Evolutionary conservation across 2,329 filamentous ascomycete species (phyloP).

Genomic region (Pezicula carpinea): DNA sequence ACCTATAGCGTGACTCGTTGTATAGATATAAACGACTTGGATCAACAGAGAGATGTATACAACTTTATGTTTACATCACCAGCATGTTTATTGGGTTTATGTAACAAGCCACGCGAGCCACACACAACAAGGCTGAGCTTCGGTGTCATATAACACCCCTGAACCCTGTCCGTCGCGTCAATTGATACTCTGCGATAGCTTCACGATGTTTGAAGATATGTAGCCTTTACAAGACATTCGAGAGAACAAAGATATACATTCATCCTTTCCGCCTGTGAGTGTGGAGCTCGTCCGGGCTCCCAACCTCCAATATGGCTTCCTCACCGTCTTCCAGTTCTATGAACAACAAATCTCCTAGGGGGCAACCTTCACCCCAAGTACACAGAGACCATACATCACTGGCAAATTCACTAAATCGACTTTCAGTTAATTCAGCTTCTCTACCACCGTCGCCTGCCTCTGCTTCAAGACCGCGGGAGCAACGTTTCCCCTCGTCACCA

Average conservation of each 20-base stretch:
- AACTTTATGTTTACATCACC: too few species aligned
- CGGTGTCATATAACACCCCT: too few species aligned
- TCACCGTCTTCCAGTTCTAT: neutral
- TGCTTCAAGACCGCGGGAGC: neutral
- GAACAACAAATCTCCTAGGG: neutral
- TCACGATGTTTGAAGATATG: neutral
- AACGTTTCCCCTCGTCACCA: conserved; percentile 21
- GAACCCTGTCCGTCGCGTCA: too few species aligned
- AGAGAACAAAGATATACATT: neutral
- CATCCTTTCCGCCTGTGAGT: neutral
- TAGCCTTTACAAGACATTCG: neutral
- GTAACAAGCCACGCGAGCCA: too few species aligned
- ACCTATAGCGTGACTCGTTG: neutral
- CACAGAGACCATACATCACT: conserved; percentile 14
- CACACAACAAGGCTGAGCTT: neutral
- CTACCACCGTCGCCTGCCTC: neutral
- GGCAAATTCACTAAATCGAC: conserved; percentile 36
- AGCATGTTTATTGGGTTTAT: too few species aligned
- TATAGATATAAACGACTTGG: too few species aligned
- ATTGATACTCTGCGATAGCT: neutral
- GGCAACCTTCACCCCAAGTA: conserved; percentile 9
- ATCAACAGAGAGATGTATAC: too few species aligned
- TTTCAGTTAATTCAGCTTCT: conserved; percentile 24
- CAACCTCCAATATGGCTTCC: neutral
- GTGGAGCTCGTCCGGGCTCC: neutral